A percentile compares a stretch with the other conserved stretches of the same genome.
Evolutionary conservation across 495 filamentous ascomycete species (phyloP).

Genomic region (Hypomontagnella monticulosa): DNA sequence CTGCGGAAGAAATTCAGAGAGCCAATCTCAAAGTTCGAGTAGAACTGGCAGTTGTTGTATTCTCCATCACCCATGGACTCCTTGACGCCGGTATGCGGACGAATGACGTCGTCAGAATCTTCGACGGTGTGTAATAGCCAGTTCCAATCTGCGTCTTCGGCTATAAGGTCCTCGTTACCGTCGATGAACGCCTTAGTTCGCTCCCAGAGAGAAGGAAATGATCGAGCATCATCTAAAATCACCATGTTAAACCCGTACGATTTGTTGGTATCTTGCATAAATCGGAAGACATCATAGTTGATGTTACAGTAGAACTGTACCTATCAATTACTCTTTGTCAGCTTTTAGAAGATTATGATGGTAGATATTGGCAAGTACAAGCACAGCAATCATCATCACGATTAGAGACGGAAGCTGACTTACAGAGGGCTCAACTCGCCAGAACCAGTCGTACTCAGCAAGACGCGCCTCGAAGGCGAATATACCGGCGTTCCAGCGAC

Average conservation of each 20-base stretch:
- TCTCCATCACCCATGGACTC: constrained; percentile 29
- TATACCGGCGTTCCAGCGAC: constrained; percentile 78
- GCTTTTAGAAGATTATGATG: not conserved
- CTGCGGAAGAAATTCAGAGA: constrained; percentile 68
- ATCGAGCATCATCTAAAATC: constrained; percentile 62
- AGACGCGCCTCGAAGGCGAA: constrained; percentile 77
- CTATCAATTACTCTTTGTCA: constrained; percentile 25
- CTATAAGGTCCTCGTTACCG: constrained; percentile 56
- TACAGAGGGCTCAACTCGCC: constrained; percentile 73
- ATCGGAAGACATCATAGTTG: constrained; percentile 75
- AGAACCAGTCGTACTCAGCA: constrained; percentile 76
- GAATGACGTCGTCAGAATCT: constrained; percentile 18
- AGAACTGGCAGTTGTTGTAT: constrained; percentile 65
- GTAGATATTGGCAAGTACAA: not conserved
- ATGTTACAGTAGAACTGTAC: constrained; percentile 75
- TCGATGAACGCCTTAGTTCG: constrained; percentile 57
- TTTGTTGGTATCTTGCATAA: constrained; percentile 77
- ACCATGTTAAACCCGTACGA: constrained; percentile 72
- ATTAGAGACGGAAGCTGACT: constrained; percentile 36
- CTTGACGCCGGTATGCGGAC: constrained; percentile 20
- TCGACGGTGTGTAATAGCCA: constrained; percentile 56
- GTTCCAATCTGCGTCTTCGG: constrained; percentile 59
- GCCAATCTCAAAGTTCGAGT: constrained; percentile 72
- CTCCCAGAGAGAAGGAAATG: constrained; percentile 61
- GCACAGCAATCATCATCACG: not conserved